Evolutionary conservation across 805 yeast genomes (phyloP), one percentile per base, ranked within the genome.

Genomic region (Barnettozyma sp.): DNA sequence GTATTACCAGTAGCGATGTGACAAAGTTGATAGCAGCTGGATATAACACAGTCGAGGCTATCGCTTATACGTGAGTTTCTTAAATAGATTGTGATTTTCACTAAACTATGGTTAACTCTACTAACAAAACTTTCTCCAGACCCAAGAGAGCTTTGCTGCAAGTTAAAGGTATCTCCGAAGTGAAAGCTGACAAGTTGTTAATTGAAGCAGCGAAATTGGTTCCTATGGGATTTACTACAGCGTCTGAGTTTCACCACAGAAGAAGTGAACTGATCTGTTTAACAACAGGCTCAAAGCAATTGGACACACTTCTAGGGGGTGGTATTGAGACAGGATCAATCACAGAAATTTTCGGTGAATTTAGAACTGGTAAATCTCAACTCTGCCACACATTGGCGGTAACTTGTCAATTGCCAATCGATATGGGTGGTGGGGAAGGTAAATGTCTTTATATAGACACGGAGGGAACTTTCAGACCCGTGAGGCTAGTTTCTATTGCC

Each of bases 381-480:
- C 63, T 92, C 31, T 92, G 98, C 60, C 98, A 92, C 57, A 92
- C 97, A 2, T 68, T 92, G 38, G 95, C 97, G 0, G 95, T 92
- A 6, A 90, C 97, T 2, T 90, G 97, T 58, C 98, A 90, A 60
- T 66, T 92, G 38, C 97, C 97, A 5, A 75, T 90, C 34, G 97
- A 43, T 55, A 81, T 83, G 82, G 97, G 97, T 26, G 98, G 98
- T 42, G 98, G 96, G 34, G 98, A 92, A 63, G 98, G 98, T 22
- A 87, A 92, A 60, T 90, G 97, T 59, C 66, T 92, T 37, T 92
- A 84, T 56, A 88, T 92, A 42, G 98, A 92, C 54, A 90, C 97
- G 0, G 98, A 90, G 56, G 96, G 97, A 14, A 92, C 98, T 2
- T 92, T 92, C 58, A 72, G 98, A 55, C 97, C 97, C 1, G 81